Conservation (phyloP, 2,329 filamentous ascomycete genomes). For the Fusarium napiforme region DNA sequence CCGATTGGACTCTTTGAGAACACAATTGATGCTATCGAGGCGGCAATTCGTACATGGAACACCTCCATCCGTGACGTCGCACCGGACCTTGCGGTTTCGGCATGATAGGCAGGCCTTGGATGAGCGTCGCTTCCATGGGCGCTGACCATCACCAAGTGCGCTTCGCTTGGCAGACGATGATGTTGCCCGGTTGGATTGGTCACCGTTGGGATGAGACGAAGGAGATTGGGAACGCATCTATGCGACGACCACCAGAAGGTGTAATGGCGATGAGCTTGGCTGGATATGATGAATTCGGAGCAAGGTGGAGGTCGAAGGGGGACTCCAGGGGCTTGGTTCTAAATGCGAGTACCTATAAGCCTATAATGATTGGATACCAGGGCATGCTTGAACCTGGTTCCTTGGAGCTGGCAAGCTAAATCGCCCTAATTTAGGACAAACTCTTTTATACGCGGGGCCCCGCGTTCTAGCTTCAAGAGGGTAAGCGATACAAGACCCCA, state of each 20-base stretch:
- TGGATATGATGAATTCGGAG: neutral
- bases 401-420: neutral
- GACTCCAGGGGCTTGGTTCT: neutral
- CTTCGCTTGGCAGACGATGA: neutral
- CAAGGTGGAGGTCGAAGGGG: neutral
- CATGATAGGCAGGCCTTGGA: neutral
- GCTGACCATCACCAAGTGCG: neutral
- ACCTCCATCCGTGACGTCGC: neutral
- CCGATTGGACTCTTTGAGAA: neutral
- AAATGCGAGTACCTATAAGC: neutral
- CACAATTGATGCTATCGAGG: neutral
- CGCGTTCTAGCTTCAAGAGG: neutral
- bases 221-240: neutral
- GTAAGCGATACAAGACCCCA: neutral
- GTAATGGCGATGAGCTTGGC: neutral
- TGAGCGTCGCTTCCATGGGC: neutral
- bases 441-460: neutral
- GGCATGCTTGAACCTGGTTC: neutral
- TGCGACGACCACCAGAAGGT: neutral
- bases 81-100: neutral
- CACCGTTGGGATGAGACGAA: neutral
- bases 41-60: neutral
- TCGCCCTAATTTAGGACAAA: neutral
- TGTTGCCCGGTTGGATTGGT: neutral
- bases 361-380: neutral